Evolutionary conservation across 1,139 yeast genomes (phyloP).

Genomic region (Torulaspora pretoriensis): DNA sequence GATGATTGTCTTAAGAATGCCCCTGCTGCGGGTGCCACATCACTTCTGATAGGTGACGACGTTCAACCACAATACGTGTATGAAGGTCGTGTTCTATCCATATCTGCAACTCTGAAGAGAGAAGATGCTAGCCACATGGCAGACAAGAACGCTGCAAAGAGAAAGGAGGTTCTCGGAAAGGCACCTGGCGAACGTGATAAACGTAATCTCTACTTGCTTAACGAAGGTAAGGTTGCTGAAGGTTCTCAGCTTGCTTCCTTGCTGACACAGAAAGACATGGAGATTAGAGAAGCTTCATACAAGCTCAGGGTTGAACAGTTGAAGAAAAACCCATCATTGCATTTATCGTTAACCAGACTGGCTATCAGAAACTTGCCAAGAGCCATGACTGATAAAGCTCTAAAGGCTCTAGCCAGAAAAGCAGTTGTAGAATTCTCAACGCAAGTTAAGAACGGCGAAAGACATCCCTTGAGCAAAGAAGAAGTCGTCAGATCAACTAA

Average conservation of each 20-base stretch:
- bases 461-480: slow-evolving; percentile 88
- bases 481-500: slow-evolving; percentile 77
- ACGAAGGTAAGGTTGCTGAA: slow-evolving; percentile 88
- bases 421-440: slow-evolving; percentile 96
- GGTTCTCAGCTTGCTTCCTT: slow-evolving; percentile 73
- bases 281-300: slow-evolving; percentile 83
- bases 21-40: slow-evolving; percentile 70
- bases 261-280: slow-evolving; percentile 70
- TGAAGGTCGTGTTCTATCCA: slow-evolving; percentile 84
- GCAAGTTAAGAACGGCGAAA: slow-evolving; percentile 66
- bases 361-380: slow-evolving; percentile 93
- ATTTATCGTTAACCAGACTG: slow-evolving; percentile 84
- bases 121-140: slow-evolving; percentile 75
- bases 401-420: slow-evolving; percentile 88
- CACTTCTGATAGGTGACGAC: slow-evolving; percentile 86
- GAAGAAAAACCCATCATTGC: slow-evolving; percentile 84
- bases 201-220: slow-evolving; percentile 77
- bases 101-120: slow-evolving; percentile 82
- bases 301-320: slow-evolving; percentile 84
- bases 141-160: slow-evolving; percentile 65
- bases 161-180: slow-evolving; percentile 76
- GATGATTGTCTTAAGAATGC: slow-evolving; percentile 70
- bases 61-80: slow-evolving; percentile 84
- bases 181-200: slow-evolving; percentile 76
- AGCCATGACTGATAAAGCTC: slow-evolving; percentile 80